Conservation (phyloP, 768 basidiomycete species). For the Sporobolomyces phaffii region DNA sequence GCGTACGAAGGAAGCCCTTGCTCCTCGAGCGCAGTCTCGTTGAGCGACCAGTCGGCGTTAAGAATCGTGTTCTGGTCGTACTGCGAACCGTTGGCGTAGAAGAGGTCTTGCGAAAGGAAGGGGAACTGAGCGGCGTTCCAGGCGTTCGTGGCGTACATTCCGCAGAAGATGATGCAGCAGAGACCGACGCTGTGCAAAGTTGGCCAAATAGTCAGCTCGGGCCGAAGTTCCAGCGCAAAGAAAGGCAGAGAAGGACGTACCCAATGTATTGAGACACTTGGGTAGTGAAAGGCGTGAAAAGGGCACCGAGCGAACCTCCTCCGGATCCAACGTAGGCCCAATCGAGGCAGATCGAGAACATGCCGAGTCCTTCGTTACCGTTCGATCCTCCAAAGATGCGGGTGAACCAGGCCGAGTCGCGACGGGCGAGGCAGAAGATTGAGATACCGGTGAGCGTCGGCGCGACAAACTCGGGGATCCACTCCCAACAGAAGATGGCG, state of each 20-base stretch:
- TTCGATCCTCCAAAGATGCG: constrained; percentile 49
- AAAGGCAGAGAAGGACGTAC: constrained; percentile 17
- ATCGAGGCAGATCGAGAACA: constrained; percentile 41
- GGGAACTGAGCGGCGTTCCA: constrained; percentile 45
- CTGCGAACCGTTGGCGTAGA: constrained; percentile 39
- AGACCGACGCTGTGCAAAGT: constrained; percentile 29
- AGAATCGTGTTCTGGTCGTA: constrained; percentile 43
- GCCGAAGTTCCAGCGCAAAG: background rate
- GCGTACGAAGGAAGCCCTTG: constrained; percentile 32
- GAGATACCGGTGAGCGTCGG: constrained; percentile 33
- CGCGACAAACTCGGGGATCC: constrained; percentile 39
- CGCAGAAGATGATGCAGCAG: constrained; percentile 40
- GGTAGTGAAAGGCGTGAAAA: constrained; percentile 45
- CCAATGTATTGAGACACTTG: constrained; percentile 43
- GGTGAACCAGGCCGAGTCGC: constrained; percentile 44
- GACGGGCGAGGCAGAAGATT: constrained; percentile 46
- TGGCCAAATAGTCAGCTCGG: background rate
- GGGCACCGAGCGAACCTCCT: constrained; percentile 38
- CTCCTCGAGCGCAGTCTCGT: constrained; percentile 38
- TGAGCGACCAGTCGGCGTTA: constrained; percentile 38
- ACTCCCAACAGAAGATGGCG: constrained; percentile 38
- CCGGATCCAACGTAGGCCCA: constrained; percentile 42
- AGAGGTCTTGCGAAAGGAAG: constrained; percentile 44
- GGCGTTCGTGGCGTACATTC: constrained; percentile 34
- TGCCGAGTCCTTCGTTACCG: constrained; percentile 47